Evolutionary conservation across 129 eudicot species (phyloP), one percentile per base, ranked within the genome.

Genomic region (Chrysanthemum seticuspe): DNA sequence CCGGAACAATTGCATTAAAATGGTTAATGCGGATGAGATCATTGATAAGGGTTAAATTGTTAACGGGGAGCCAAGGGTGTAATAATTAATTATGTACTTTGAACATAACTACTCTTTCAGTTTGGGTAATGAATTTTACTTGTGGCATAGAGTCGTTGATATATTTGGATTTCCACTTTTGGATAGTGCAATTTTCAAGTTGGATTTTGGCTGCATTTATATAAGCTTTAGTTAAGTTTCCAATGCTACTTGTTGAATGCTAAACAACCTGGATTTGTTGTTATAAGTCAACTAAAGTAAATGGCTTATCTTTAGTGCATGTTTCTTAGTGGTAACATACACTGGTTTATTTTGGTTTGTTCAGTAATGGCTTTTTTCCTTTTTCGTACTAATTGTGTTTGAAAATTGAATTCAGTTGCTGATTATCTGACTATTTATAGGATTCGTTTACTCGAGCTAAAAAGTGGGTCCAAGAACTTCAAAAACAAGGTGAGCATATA

Each of bases 381-480:
- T 18, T 12, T 19, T 53, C 13, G 62, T 74, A 19, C 65, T 52
- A 47, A 23, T 67, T 76, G 65, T 67, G 63, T 61, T 59, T 76
- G 50, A 66, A 65, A 36, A n/a, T 61, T 66, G 29, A 58, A 47
- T 3, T 19, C 31, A 25, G 21, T 13, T 72, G 65, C 21, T 57
- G 54, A 14, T 74, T 65, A 56, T 78, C 64, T 19, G 73, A 36
- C 19, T 13, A 40, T 25, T n/a, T 70, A 58, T 71, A 92, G 98
- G 98, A 92, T 71, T 92, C 98, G 9, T 92, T 89, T 83, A 70
- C 81, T 40, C 85, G 87, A 72, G 98, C 98, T 48, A 92, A 92
- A 88, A 92, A 87, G 83, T 92, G 98, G 98, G 98, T 92, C 57
- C 95, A 92, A 78, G 98, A 92, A 77, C 85, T 92, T 68, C 98